Base-by-base conservation (phyloP, 2,329 filamentous ascomycete species). In the Apiospora aurea region DNA sequence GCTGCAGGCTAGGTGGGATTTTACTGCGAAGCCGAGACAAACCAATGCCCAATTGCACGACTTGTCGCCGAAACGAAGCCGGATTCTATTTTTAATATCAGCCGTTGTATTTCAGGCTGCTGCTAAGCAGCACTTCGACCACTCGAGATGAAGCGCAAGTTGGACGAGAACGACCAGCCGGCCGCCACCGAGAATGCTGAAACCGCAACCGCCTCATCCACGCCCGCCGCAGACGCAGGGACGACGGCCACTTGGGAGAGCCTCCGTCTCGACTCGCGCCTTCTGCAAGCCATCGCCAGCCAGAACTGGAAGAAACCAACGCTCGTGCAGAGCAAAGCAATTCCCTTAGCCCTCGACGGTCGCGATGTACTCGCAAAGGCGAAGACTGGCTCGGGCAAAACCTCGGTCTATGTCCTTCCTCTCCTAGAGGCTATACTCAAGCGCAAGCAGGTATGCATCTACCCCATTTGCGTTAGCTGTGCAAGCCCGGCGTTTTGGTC, bases 371-470 rank as follows among this genome's bases (percentile, higher is more conserved):
- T 98, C 51, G 95, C 95, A 71, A 95, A 96, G 79, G 94, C 96
- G 49, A 97, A 96, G 82, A 98, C 96, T 6, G 96, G 96, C 16
- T 97, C 95, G 4, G 96, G 96, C 76, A 99, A 99, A 87, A 99
- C 96, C 14, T 94, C 94, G n/a, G 96, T 96, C 69, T 98, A 98
- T 80, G 86, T 97, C 8, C 87, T 99, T 57, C 96, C 96, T 1
- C 88, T 97, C n/a, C 84, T 99, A 21, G 93, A 97, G 76, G 89
- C 90, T 47, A 93, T 97, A 74, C 84, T 99, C 71, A 93, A 92
- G 80, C 90, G 90, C 75, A 97, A 97, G 83, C 83, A 88, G 77
- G 90, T 92, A 81, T 24, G 83, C 34, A 7, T 41, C 34, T n/a
- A 21, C 41, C 4, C 10, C 10, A 24, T n/a, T n/a, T 7, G 4